These are phyloP conservation scores for Gymnopilus junonius DNA, from an alignment of 768 basidiomycete species.

Conservation along the genomic window DNA sequence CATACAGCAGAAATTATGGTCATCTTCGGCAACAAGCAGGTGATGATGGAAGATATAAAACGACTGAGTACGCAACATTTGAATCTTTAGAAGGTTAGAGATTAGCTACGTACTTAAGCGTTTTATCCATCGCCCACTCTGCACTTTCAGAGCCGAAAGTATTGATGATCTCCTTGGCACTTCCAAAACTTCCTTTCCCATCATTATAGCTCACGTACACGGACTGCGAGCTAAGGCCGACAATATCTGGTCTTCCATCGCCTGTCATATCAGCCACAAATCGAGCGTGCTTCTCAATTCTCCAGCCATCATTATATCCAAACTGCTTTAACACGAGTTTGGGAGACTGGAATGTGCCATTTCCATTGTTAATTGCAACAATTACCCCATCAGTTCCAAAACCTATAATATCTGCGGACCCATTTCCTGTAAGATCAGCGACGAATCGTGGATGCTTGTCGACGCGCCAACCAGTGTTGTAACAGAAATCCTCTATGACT, in stretches of 20 bases:
- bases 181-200: slow-evolving; percentile 5
- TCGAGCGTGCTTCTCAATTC: background rate
- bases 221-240: background rate
- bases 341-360: background rate
- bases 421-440: slow-evolving; percentile 8
- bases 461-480: background rate
- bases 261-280: slow-evolving; percentile 9
- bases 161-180: background rate
- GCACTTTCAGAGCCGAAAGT: background rate
- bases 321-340: background rate
- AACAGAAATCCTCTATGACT: background rate
- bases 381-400: background rate
- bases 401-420: slow-evolving; percentile 2
- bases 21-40: too few relatives aligned
- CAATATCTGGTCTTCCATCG: background rate
- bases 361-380: slow-evolving; percentile 11
- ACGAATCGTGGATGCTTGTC: slow-evolving; percentile 3
- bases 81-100: background rate
- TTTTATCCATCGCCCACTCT: background rate
- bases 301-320: background rate
- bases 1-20: too few relatives aligned
- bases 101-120: background rate
- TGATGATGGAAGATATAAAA: too few relatives aligned
- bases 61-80: too few relatives aligned
- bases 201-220: slow-evolving; percentile 3